Conservation (phyloP, 2,329 filamentous ascomycete genomes). For the Passalora sequoiae region DNA sequence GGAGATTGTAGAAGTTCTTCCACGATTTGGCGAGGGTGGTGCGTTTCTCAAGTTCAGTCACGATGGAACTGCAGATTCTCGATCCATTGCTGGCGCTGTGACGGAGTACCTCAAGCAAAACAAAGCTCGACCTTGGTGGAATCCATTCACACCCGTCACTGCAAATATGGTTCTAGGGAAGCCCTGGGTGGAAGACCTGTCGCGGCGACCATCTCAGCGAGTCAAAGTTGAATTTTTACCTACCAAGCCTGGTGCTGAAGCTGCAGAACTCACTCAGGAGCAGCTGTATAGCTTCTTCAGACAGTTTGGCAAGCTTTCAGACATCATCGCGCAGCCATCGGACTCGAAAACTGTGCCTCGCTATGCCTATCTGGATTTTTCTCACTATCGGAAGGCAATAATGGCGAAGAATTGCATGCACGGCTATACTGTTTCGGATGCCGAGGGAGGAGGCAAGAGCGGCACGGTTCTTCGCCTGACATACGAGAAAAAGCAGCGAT, state of each 20-base stretch:
- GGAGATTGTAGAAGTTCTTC: slow-evolving; percentile 74
- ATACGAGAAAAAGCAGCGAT: slow-evolving; percentile 74
- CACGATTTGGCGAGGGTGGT: slow-evolving; percentile 83
- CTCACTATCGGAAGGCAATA: slow-evolving; percentile 66
- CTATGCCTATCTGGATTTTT: slow-evolving; percentile 75
- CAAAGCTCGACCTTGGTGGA: slow-evolving; percentile 84
- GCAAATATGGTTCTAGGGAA: slow-evolving; percentile 71
- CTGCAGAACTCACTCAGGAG: slow-evolving; percentile 78
- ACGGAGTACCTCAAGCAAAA: slow-evolving; percentile 60
- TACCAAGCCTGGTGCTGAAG: slow-evolving; percentile 62
- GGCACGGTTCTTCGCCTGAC: slow-evolving; percentile 75
- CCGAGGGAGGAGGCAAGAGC: slow-evolving; percentile 64
- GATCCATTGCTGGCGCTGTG: slow-evolving; percentile 58
- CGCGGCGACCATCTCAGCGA: slow-evolving; percentile 69
- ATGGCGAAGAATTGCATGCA: slow-evolving; percentile 93
- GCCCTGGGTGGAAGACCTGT: slow-evolving; percentile 92
- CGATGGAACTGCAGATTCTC: slow-evolving; percentile 42
- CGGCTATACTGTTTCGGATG: slow-evolving; percentile 66
- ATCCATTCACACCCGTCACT: slow-evolving; percentile 66
- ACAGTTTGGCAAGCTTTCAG: slow-evolving; percentile 80
- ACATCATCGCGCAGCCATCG: slow-evolving; percentile 75
- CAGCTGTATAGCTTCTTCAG: slow-evolving; percentile 81
- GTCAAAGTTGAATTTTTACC: slow-evolving; percentile 82
- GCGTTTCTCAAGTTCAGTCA: slow-evolving; percentile 83
- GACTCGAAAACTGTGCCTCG: slow-evolving; percentile 81